Base-by-base conservation (phyloP, 2,329 filamentous ascomycete genomes). In the Penicillium crustosum region DNA sequence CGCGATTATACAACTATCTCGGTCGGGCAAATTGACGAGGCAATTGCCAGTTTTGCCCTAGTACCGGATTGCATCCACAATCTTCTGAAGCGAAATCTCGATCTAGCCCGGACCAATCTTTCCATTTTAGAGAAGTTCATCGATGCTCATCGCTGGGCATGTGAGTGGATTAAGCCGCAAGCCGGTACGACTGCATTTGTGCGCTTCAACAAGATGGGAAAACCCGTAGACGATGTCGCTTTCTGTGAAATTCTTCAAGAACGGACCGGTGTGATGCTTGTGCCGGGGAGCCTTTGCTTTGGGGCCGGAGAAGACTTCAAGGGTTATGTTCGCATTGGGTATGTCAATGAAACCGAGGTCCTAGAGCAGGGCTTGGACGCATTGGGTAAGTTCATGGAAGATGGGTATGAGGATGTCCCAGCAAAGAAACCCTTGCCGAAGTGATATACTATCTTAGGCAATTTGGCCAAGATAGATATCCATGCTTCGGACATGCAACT, bases 1-100 rank as follows among this genome's bases (percentile, higher is more conserved):
- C 81, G 91, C 41, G 88, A 94, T 72, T 95, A 94, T 78, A 95
- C 90, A 4, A 92, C 89, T 27, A 95, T 95, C 67, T 89, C 88
- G 39, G 90, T 95, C 0, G 90, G 89, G n/a, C 86, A 88, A 68
- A 77, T 96, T 7, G 91, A 95, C 71, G 90, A 96, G 70, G 83
- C 84, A 49, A 81, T 96, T 12, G 92, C 91, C 2, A 83, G 84
- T 29, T 93, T 87, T 68, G 91, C 92, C 0, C 77, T 96, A 8
- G 83, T 84, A 12, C 77, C 83, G 2, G 76, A 79, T 35, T 87
- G 88, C 21, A 83, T 91, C n/a, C 80, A 88, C 61, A 78, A 75
- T 12, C 75, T 91, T 2, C 78, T 90, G 2, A 78, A 76, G 3
- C 79, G 86, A 17, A 91, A 91, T 66, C 82, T 87, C 45, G 77